Evolutionary conservation across 257 asterid species (phyloP).

Genomic region (Datura wrightii): DNA sequence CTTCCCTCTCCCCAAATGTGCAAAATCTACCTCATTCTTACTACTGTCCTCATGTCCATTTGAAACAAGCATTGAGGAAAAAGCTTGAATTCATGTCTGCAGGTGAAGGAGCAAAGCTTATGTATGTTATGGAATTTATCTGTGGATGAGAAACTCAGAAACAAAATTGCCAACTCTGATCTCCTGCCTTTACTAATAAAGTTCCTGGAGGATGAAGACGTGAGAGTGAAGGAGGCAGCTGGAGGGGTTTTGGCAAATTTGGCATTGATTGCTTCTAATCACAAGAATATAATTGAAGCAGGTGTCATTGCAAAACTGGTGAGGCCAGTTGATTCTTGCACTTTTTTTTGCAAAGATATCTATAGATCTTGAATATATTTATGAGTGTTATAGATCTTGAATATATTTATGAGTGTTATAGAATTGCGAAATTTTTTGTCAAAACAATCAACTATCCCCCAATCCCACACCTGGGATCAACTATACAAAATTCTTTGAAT

Average conservation of each 20-base stretch:
- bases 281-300: conserved; percentile 73
- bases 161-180: conserved; percentile 60
- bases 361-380: neutral
- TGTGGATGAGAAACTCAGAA: conserved; percentile 72
- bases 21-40: conserved; percentile 15
- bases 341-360: conserved; percentile 14
- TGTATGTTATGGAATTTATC: conserved; percentile 81
- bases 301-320: conserved; percentile 83
- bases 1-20: conserved; percentile 68
- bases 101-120: conserved; percentile 87
- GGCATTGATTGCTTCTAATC: conserved; percentile 61
- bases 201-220: conserved; percentile 75
- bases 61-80: conserved; percentile 35
- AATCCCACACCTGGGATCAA: neutral
- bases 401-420: neutral
- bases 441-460: neutral
- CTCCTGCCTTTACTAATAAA: conserved; percentile 62
- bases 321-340: conserved; percentile 39
- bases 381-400: neutral
- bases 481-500: neutral
- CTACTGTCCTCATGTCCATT: conserved; percentile 13
- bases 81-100: conserved; percentile 40
- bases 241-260: conserved; percentile 79
- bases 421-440: neutral
- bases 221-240: conserved; percentile 73